Conservation (phyloP, 371 early-diverging fungal genomes). For the Mucor indicus region DNA sequence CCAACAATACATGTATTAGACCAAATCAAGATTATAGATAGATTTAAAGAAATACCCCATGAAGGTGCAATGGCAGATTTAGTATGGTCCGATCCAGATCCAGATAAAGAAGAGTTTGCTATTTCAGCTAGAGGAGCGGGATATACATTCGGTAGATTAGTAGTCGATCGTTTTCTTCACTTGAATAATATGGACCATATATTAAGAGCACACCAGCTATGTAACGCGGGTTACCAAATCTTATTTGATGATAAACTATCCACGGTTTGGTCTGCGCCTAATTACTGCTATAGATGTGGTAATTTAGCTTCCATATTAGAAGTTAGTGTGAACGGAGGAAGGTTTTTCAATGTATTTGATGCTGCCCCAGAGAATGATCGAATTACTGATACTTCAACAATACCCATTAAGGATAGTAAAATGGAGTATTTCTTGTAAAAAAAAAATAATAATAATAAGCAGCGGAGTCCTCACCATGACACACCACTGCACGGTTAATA, state of each 20-base stretch:
- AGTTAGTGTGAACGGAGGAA: conserved; percentile 74
- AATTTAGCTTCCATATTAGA: conserved; percentile 94
- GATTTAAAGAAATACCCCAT: conserved; percentile 95
- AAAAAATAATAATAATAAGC: too few species aligned
- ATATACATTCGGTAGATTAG: conserved; percentile 86
- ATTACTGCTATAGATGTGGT: conserved; percentile 96
- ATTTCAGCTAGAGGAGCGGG: conserved; percentile 93
- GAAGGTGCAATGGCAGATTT: conserved; percentile 99
- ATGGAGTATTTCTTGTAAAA: neutral
- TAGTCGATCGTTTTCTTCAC: conserved; percentile 82
- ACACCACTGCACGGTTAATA: too few species aligned
- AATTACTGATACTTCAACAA: conserved; percentile 4
- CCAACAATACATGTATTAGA: conserved; percentile 91
- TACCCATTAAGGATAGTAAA: conserved; percentile 1
- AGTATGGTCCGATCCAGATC: conserved; percentile 98
- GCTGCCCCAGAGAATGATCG: conserved; percentile 83
- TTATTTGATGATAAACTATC: conserved; percentile 84
- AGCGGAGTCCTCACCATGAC: too few species aligned
- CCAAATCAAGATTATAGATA: conserved; percentile 87
- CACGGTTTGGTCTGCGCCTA: conserved; percentile 90
- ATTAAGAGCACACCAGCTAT: conserved; percentile 93
- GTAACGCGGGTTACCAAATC: conserved; percentile 94
- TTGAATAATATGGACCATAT: conserved; percentile 87
- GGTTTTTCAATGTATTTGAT: conserved; percentile 88
- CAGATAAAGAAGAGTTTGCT: conserved; percentile 79